Evolutionary conservation across 805 yeast genomes (phyloP).

Genomic region (Sugiyamaella chiloensis): DNA sequence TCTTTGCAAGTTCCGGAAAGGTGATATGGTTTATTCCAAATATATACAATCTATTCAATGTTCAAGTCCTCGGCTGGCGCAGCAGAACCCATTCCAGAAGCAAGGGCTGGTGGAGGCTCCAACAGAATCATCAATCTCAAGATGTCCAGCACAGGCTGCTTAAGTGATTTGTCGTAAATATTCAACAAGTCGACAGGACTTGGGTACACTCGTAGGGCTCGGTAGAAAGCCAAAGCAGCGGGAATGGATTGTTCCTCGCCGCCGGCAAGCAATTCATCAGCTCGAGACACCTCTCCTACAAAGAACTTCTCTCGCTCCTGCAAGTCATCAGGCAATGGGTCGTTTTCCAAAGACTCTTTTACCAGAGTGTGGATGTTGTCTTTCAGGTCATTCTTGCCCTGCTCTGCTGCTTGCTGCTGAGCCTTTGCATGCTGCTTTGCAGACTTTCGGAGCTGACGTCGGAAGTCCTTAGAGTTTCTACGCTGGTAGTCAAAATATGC

Average conservation of each 20-base stretch:
- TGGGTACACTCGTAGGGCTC: slow-evolving; percentile 90
- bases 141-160: slow-evolving; percentile 75
- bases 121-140: slow-evolving; percentile 86
- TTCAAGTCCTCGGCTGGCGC: slow-evolving; percentile 23
- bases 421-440: slow-evolving; percentile 58
- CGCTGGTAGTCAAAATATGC: slow-evolving; percentile 90
- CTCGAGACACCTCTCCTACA: slow-evolving; percentile 76
- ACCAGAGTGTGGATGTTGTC: slow-evolving; percentile 60
- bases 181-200: slow-evolving; percentile 89
- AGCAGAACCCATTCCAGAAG: slow-evolving; percentile 57
- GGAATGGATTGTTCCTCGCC: slow-evolving; percentile 59
- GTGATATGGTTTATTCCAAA: no score
- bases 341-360: slow-evolving; percentile 57
- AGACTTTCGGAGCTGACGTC: slow-evolving; percentile 66
- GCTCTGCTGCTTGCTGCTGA: slow-evolving; percentile 54
- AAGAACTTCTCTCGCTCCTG: slow-evolving; percentile 72
- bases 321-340: slow-evolving; percentile 73
- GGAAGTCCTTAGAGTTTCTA: slow-evolving; percentile 76
- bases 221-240: slow-evolving; percentile 88
- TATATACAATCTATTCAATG: slow-evolving; percentile 6
- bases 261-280: slow-evolving; percentile 76
- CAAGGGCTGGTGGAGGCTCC: slow-evolving; percentile 76
- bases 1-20: no score
- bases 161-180: slow-evolving; percentile 85
- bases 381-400: slow-evolving; percentile 54